Evolutionary conservation across 1,284 basidiomycete genomes (phyloP).

Genomic region (Apiotrichum brassicae): DNA sequence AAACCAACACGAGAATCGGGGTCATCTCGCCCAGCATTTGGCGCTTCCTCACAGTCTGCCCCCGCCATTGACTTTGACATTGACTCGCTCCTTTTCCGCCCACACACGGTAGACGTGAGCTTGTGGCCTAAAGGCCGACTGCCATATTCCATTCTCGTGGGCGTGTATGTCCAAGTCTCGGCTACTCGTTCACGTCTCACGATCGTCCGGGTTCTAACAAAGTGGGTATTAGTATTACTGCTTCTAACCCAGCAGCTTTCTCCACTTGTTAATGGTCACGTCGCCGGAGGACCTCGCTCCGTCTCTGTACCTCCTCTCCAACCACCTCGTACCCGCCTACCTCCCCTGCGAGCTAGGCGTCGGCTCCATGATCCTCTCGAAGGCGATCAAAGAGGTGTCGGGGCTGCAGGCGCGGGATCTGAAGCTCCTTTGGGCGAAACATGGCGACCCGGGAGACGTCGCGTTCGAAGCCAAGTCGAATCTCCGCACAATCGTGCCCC

Average conservation of each 20-base stretch:
- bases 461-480: slow-evolving; percentile 76
- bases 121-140: slow-evolving; percentile 48
- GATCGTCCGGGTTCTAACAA: slow-evolving; percentile 75
- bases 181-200: slow-evolving; percentile 72
- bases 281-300: slow-evolving; percentile 67
- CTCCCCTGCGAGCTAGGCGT: slow-evolving; percentile 67
- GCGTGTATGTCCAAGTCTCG: slow-evolving; percentile 65
- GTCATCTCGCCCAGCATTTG: too few species aligned
- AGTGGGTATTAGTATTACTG: slow-evolving; percentile 46
- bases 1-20: too few species aligned
- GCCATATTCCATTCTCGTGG: slow-evolving; percentile 76
- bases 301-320: slow-evolving; percentile 83
- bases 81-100: slow-evolving; percentile 46
- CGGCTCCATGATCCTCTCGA: slow-evolving; percentile 68
- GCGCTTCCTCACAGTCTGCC: too few species aligned
- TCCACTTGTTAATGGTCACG: slow-evolving; percentile 63
- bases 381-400: slow-evolving; percentile 74
- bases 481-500: slow-evolving; percentile 66
- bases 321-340: slow-evolving; percentile 75
- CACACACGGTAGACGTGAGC: slow-evolving; percentile 45
- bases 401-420: slow-evolving; percentile 65
- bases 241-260: slow-evolving; percentile 31
- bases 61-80: slow-evolving; percentile 44
- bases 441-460: slow-evolving; percentile 71
- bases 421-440: slow-evolving; percentile 52